phyloP scores from a whole-genome alignment of 352 stramenopile genomes.

The Pythium brassicae region DNA sequence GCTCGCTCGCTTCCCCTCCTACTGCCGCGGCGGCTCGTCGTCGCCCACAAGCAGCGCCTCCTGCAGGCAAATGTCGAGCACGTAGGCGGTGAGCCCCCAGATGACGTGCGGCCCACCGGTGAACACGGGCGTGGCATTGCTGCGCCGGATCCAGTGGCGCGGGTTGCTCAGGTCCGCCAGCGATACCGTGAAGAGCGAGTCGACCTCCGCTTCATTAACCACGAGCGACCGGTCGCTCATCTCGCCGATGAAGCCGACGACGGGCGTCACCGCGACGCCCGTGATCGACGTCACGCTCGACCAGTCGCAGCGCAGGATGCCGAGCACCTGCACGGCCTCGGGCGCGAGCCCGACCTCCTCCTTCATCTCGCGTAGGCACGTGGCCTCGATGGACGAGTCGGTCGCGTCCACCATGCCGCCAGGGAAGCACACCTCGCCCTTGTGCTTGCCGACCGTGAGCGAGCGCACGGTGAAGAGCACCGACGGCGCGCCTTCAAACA shows the following conservation, averaged over 20 bases:
- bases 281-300: conserved; percentile 92
- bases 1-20: too few relatives aligned
- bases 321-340: conserved; percentile 88
- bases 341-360: conserved; percentile 93
- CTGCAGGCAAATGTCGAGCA: conserved; percentile 87
- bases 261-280: conserved; percentile 96
- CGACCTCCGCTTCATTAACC: conserved; percentile 95
- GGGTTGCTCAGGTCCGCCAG: conserved; percentile 84
- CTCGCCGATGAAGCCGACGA: conserved; percentile 95
- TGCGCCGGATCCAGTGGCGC: conserved; percentile 74
- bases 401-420: conserved; percentile 93
- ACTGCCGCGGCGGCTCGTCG: neutral
- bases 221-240: conserved; percentile 87
- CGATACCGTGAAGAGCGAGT: conserved; percentile 95
- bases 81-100: conserved; percentile 96
- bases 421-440: conserved; percentile 96
- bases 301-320: conserved; percentile 96
- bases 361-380: conserved; percentile 97
- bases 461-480: conserved; percentile 96
- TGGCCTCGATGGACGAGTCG: conserved; percentile 93
- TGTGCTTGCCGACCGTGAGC: conserved; percentile 89
- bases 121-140: conserved; percentile 91
- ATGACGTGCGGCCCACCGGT: conserved; percentile 93
- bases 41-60: conserved; percentile 53
- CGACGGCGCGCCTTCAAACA: conserved; percentile 92